A percentile compares a stretch with the other conserved stretches of the same genome.
phyloP scores from a whole-genome alignment of 2,329 filamentous ascomycete genomes.

The Colletotrichum filicis region DNA sequence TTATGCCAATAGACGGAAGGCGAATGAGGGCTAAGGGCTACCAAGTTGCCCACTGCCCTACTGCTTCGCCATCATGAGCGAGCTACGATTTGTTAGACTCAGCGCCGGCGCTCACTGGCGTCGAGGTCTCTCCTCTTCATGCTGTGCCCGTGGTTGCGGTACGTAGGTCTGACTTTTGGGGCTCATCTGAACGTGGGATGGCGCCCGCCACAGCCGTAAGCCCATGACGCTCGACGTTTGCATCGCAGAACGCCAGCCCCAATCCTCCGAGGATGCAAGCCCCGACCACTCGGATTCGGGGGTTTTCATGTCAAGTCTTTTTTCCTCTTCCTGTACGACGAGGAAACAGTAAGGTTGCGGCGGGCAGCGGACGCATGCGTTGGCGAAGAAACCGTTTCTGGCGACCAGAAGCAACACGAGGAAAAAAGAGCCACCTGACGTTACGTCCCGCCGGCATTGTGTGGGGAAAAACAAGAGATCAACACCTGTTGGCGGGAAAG shows the following conservation, averaged over 20 bases:
- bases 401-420: conserved; percentile 11
- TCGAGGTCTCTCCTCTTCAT: neutral
- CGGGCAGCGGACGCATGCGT: conserved; percentile 6
- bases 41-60: neutral
- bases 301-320: neutral
- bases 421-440: conserved; percentile 24
- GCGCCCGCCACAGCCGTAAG: conserved; percentile 23
- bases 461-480: neutral
- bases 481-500: neutral
- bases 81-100: neutral
- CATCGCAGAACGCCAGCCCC: conserved; percentile 2
- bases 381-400: conserved; percentile 22
- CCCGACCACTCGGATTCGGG: neutral
- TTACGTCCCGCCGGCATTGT: neutral
- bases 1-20: neutral
- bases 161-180: neutral
- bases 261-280: neutral
- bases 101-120: conserved; percentile 10
- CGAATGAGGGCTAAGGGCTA: neutral
- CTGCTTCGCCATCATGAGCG: neutral
- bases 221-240: neutral
- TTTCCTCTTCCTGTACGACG: neutral
- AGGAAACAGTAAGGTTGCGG: conserved; percentile 1
- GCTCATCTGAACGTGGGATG: neutral
- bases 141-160: neutral